These are phyloP conservation scores for Saccharomyces hybrid DNA, from an alignment of 1,139 yeast genomes.

Conservation along the genomic window DNA sequence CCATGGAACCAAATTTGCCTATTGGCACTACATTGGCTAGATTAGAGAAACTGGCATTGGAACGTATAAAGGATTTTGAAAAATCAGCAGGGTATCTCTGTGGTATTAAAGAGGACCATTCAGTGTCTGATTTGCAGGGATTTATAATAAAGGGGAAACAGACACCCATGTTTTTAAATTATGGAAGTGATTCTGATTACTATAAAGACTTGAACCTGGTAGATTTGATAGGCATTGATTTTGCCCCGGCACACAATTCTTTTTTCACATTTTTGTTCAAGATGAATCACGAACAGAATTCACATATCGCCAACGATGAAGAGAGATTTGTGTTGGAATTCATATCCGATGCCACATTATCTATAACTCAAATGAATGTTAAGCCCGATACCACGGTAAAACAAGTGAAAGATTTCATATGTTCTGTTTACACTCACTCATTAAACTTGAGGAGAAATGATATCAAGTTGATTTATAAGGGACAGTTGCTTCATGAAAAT, in stretches of 20 bases:
- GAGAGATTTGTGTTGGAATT: slow-evolving; percentile 16
- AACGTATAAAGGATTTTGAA: not conserved
- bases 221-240: slow-evolving; percentile 23
- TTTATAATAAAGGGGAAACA: slow-evolving; percentile 23
- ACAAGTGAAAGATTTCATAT: slow-evolving; percentile 26
- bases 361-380: slow-evolving; percentile 20
- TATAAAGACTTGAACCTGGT: slow-evolving; percentile 15
- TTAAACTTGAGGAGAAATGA: slow-evolving; percentile 17
- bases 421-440: slow-evolving; percentile 23
- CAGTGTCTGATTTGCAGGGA: slow-evolving; percentile 15
- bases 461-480: slow-evolving; percentile 25
- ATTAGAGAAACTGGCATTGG: not conserved
- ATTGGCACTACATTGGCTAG: slow-evolving; percentile 13
- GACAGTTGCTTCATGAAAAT: slow-evolving; percentile 18
- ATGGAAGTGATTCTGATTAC: slow-evolving; percentile 6
- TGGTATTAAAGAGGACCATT: slow-evolving; percentile 13
- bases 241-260: slow-evolving; percentile 19
- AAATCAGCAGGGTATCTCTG: slow-evolving; percentile 12
- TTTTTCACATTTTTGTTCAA: slow-evolving; percentile 23
- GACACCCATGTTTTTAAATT: slow-evolving; percentile 8
- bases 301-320: not conserved
- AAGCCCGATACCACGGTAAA: slow-evolving; percentile 21
- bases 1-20: slow-evolving; percentile 9
- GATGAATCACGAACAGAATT: slow-evolving; percentile 18
- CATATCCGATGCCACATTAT: slow-evolving; percentile 23